phyloP scores from a whole-genome alignment of 2,329 filamentous ascomycete species.

The Colletotrichum eleusines region DNA sequence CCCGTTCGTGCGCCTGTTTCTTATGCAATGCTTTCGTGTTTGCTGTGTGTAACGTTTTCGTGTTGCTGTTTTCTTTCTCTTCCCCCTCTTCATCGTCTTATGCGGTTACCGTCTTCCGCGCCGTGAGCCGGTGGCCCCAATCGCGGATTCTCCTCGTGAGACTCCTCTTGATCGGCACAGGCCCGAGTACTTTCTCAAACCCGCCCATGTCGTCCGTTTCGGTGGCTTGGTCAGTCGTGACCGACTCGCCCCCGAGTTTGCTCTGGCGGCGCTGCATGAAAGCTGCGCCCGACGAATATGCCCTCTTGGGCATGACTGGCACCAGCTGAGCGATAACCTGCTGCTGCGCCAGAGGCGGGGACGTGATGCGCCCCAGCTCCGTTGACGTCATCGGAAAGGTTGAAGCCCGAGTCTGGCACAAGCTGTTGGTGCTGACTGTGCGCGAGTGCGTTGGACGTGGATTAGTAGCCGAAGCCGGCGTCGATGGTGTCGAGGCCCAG shows the following conservation, averaged over 20 bases:
- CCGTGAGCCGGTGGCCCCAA: constrained; percentile 38
- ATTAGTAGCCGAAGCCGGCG: constrained; percentile 9
- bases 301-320: constrained; percentile 35
- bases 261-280: constrained; percentile 44
- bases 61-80: no score
- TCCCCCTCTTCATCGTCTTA: constrained; percentile 14
- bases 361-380: constrained; percentile 9
- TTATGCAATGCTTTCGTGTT: constrained; percentile 12
- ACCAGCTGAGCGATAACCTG: constrained; percentile 12
- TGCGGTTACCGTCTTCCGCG: constrained; percentile 18
- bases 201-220: constrained; percentile 29
- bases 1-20: constrained; percentile 27
- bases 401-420: constrained; percentile 29
- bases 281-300: constrained; percentile 45
- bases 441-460: constrained; percentile 25
- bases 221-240: constrained; percentile 15
- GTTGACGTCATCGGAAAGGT: constrained; percentile 33
- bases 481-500: constrained; percentile 39
- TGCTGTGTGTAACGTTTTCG: background rate
- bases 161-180: constrained; percentile 25
- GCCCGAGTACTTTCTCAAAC: constrained; percentile 8
- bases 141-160: constrained; percentile 33
- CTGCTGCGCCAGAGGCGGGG: constrained; percentile 27
- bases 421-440: constrained; percentile 15
- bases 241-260: constrained; percentile 33